A percentile compares a stretch with the other conserved stretches of the same genome.
Evolutionary conservation across 345 rosid genomes (phyloP).

Genomic region (Salix koriyanagi): DNA sequence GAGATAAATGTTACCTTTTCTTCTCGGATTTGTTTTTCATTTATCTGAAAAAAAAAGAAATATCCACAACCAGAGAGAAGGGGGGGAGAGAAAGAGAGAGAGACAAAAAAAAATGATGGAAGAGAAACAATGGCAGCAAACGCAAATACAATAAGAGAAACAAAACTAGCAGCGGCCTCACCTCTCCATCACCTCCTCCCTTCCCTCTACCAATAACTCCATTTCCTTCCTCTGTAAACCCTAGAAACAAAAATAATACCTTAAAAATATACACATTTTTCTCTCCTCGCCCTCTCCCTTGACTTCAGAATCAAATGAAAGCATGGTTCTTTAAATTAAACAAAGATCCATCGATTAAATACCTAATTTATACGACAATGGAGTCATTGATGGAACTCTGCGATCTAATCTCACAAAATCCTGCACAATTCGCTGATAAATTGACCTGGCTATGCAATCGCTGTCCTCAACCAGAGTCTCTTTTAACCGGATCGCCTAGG

Average conservation of each 20-base stretch:
- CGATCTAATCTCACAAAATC: slow-evolving; percentile 71
- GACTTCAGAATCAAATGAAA: neutral
- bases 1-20: too few relatives aligned
- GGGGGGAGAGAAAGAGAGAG: neutral
- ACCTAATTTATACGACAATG: slow-evolving; percentile 34
- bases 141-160: neutral
- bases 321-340: neutral
- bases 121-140: slow-evolving; percentile 9
- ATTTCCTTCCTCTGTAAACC: slow-evolving; percentile 9
- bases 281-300: neutral
- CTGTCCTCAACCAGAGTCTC: slow-evolving; percentile 72
- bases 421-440: slow-evolving; percentile 74
- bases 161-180: neutral
- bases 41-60: neutral
- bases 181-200: neutral
- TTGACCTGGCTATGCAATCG: slow-evolving; percentile 86
- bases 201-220: neutral
- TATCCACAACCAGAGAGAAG: neutral
- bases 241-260: neutral
- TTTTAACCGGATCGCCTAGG: slow-evolving; percentile 62
- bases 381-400: slow-evolving; percentile 82
- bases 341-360: neutral
- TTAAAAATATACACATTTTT: neutral
- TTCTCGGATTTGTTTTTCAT: too few relatives aligned
- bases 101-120: neutral